Base-by-base conservation (phyloP, 495 filamentous ascomycete genomes). In the Daldinia grandis region DNA sequence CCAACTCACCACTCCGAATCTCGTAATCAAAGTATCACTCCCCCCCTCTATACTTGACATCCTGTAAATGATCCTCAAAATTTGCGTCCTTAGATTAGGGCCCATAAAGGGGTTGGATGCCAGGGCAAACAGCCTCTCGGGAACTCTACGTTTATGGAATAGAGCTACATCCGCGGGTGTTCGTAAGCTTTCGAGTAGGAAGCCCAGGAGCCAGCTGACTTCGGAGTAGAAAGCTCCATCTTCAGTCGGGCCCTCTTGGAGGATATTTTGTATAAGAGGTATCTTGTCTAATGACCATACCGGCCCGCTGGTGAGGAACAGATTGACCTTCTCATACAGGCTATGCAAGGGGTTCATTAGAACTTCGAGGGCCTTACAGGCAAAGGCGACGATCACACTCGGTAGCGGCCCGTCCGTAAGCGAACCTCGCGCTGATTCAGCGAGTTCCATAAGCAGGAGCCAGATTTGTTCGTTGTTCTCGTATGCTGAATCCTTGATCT, bases 321-420 rank as follows among this genome's bases (percentile, higher is more conserved):
- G 84, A 82, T 97, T 97, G 82, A 95, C 81, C 74, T 97, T 97
- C 30, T 88, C 85, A 73, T 97, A 99, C 38, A 98, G 85, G 65
- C 88, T 88, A 72, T 97, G 92, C 47, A 91, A 81, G 8, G 95
- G 95, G 66, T 95, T 89, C 2, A 81, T 83, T 25, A 96, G 79
- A 19, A 97, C 87, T 1, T 84, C 76, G 8, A 94, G 80, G 15
- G 88, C 88, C 62, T 86, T 87, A 37, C 90, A 86, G 21, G 93
- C 89, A 71, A 96, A 95, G 44, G 91, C 86, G 6, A 89, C 86
- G 3, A 91, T 85, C 7, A 93, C 84, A 77, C 89, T 91, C 2
- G 93, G 90, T 8, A 97, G 78, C 3, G 92, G 88, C 7, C 79
- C 75, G 3, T 82, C 78, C 31, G 86, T 79, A 30, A 92, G 84